Percentiles rank a stretch among this genome's conserved stretches.
phyloP scores from a whole-genome alignment of 179 eudicot genomes.

The Corrigiola litoralis region DNA sequence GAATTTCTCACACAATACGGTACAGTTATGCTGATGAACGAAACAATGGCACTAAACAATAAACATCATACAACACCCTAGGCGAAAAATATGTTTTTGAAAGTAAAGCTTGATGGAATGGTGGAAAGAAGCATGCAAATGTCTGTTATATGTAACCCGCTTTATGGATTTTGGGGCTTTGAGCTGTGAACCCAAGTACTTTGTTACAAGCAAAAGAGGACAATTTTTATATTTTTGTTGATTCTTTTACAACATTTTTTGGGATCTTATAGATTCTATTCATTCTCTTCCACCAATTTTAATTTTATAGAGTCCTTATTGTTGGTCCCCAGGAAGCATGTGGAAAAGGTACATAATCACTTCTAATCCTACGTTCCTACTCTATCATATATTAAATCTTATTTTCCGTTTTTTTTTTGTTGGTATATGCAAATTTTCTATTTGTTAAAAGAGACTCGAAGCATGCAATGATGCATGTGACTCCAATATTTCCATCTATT shows the following conservation, averaged over 20 bases:
- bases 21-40: too few relatives aligned
- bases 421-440: not conserved
- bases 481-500: constrained; percentile 26
- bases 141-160: constrained; percentile 1
- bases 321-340: constrained; percentile 45
- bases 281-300: not conserved
- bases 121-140: constrained; percentile 40
- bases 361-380: constrained; percentile 3
- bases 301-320: not conserved
- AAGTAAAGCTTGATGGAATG: constrained; percentile 35
- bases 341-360: constrained; percentile 18
- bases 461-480: constrained; percentile 51
- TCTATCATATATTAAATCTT: not conserved
- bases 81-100: constrained; percentile 38
- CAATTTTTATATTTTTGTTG: not conserved
- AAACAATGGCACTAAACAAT: constrained; percentile 18
- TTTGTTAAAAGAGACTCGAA: constrained; percentile 39
- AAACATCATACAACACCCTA: constrained; percentile 33
- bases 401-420: not conserved
- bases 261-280: not conserved
- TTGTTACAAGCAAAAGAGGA: not conserved
- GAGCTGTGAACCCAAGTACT: constrained; percentile 5
- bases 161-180: constrained; percentile 24
- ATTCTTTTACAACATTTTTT: not conserved
- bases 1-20: too few relatives aligned